Evolutionary conservation across 768 basidiomycete genomes (phyloP).

Genomic region (Suillus sp.): DNA sequence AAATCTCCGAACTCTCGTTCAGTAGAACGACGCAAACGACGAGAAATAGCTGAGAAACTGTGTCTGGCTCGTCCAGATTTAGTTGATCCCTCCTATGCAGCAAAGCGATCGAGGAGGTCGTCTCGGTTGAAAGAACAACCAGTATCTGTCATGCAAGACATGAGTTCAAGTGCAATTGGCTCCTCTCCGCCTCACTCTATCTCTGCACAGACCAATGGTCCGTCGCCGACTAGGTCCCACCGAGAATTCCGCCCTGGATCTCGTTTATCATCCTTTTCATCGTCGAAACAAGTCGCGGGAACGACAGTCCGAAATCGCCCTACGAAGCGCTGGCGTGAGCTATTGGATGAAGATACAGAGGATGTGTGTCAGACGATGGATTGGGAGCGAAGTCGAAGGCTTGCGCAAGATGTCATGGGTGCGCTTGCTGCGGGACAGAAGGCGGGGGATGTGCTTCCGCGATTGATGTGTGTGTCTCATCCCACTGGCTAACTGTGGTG

Average conservation of each 20-base stretch:
- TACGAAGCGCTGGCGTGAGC: not conserved
- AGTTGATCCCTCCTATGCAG: slow-evolving; percentile 35
- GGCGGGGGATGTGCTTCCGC: slow-evolving; percentile 29
- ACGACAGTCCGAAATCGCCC: not conserved
- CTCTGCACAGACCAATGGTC: not conserved
- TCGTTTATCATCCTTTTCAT: not conserved
- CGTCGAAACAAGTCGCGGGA: not conserved
- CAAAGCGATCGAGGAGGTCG: slow-evolving; percentile 28
- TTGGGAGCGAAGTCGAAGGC: slow-evolving; percentile 29
- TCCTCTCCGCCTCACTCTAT: not conserved
- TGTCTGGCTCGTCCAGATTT: slow-evolving; percentile 47
- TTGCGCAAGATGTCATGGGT: slow-evolving; percentile 27
- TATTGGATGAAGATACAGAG: not conserved
- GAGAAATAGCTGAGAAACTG: slow-evolving; percentile 41
- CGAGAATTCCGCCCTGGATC: not conserved
- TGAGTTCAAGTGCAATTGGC: not conserved
- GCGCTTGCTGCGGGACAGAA: slow-evolving; percentile 22
- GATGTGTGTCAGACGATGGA: slow-evolving; percentile 17
- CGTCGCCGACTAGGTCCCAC: not conserved
- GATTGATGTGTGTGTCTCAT: slow-evolving; percentile 21
- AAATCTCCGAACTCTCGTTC: slow-evolving; percentile 12
- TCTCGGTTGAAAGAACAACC: slow-evolving; percentile 11
- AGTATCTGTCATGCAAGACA: not conserved
- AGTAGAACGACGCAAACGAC: slow-evolving; percentile 22
- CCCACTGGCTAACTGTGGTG: not conserved